Conservation (phyloP, 768 basidiomycete genomes). For the Rhizopogon vinicolor region DNA sequence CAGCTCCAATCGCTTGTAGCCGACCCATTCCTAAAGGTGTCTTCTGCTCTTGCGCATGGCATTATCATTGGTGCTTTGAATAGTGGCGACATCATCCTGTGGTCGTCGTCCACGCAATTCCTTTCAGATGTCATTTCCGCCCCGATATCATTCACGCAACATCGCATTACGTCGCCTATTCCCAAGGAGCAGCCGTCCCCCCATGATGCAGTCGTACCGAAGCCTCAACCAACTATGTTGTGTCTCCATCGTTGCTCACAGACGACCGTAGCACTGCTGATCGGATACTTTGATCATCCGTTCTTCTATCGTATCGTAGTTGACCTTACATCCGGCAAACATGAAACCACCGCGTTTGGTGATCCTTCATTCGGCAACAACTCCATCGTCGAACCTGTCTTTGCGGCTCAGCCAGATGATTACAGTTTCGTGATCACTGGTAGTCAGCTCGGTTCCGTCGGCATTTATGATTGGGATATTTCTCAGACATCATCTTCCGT, state of each 20-base stretch:
- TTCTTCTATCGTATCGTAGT: constrained; percentile 50
- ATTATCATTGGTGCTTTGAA: constrained; percentile 45
- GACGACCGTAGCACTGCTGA: constrained; percentile 34
- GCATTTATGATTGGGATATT: constrained; percentile 50
- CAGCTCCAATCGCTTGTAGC: constrained; percentile 29
- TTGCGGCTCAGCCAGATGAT: constrained; percentile 35
- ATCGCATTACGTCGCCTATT: constrained; percentile 34
- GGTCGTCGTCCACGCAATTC: constrained; percentile 20
- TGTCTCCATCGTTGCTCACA: constrained; percentile 3
- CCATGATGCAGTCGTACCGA: constrained; percentile 6
- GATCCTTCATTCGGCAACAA: constrained; percentile 47
- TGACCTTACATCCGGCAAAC: constrained; percentile 19
- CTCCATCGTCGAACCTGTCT: constrained; percentile 42
- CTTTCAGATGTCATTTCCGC: constrained; percentile 7
- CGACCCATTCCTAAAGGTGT: constrained; percentile 51
- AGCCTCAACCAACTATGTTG: constrained; percentile 4
- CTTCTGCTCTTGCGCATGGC: constrained; percentile 36
- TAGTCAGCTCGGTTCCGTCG: constrained; percentile 60
- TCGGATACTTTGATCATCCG: constrained; percentile 44
- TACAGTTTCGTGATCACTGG: constrained; percentile 56
- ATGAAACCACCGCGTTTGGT: constrained; percentile 43
- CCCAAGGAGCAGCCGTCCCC: constrained; percentile 2
- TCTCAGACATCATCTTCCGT: constrained; percentile 9
- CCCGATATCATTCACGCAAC: constrained; percentile 18
- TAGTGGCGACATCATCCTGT: constrained; percentile 57